These are phyloP conservation scores for Ustilago xerochloae DNA, from an alignment of 1,284 basidiomycete species.

Conservation along the genomic window DNA sequence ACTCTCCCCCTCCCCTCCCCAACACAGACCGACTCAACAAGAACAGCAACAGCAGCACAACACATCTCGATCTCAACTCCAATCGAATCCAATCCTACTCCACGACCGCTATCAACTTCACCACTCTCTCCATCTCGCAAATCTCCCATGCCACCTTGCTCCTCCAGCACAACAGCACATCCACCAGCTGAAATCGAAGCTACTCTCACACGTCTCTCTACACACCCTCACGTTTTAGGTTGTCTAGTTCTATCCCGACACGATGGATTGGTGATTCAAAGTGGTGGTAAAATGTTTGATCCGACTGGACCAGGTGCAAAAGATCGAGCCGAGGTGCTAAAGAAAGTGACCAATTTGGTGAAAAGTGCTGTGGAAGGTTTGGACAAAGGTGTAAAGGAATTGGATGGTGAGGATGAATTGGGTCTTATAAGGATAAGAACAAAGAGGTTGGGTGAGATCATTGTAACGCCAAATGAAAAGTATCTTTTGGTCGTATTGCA, in stretches of 20 bases:
- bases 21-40: conserved; percentile 17
- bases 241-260: conserved; percentile 56
- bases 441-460: conserved; percentile 63
- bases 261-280: conserved; percentile 61
- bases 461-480: conserved; percentile 65
- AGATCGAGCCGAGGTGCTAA: conserved; percentile 47
- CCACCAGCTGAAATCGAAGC: conserved; percentile 63
- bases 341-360: conserved; percentile 54
- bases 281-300: conserved; percentile 66
- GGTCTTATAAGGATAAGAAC: conserved; percentile 61
- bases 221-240: conserved; percentile 55
- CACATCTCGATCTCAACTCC: conserved; percentile 25
- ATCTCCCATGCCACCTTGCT: conserved; percentile 56
- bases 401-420: conserved; percentile 59
- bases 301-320: conserved; percentile 56
- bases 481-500: conserved; percentile 65
- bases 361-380: conserved; percentile 37
- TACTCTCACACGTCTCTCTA: conserved; percentile 54
- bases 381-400: conserved; percentile 31
- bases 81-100: background rate
- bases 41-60: background rate
- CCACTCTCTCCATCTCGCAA: conserved; percentile 31
- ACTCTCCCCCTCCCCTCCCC: too few species aligned
- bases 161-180: conserved; percentile 28
- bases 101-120: conserved; percentile 33